Percentiles rank a stretch among this genome's conserved stretches.
Evolutionary conservation across 2,329 filamentous ascomycete genomes (phyloP).

Genomic region (Curvularia verruculosa): DNA sequence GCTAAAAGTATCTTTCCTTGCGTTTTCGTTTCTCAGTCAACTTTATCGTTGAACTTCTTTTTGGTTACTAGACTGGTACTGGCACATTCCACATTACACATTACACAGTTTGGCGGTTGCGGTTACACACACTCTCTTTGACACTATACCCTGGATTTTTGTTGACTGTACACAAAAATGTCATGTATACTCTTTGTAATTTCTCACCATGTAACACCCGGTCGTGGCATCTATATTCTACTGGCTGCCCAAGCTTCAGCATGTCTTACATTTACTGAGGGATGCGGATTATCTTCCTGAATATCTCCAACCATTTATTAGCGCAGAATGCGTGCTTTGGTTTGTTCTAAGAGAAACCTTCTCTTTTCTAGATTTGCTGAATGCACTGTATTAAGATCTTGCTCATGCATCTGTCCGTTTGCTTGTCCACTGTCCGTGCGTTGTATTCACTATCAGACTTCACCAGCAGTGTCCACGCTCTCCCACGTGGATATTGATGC

Average conservation of each 20-base stretch:
- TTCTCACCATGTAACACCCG: constrained; percentile 4
- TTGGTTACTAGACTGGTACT: constrained; percentile 2
- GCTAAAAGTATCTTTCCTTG: constrained; percentile 14
- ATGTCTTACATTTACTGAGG: background rate
- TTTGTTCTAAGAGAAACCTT: background rate
- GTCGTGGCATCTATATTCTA: constrained; percentile 1
- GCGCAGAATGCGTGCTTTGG: background rate
- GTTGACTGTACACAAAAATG: constrained; percentile 13
- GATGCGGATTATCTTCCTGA: background rate
- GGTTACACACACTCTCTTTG: constrained; percentile 12
- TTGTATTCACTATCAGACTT: background rate
- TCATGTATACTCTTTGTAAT: constrained; percentile 17
- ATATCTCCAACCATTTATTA: background rate
- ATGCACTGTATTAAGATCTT: background rate
- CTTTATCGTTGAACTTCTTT: constrained; percentile 8
- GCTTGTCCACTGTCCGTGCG: constrained; percentile 2
- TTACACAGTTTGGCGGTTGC: constrained; percentile 10
- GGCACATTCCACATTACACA: constrained; percentile 3
- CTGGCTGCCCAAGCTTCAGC: constrained; percentile 1
- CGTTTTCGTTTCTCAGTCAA: constrained; percentile 12
- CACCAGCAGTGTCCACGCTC: background rate
- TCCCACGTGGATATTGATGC: background rate
- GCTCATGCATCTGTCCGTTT: constrained; percentile 1
- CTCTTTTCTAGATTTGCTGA: background rate
- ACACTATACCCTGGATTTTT: constrained; percentile 14